Conservation (phyloP, 306 rosid species). For the Oxytropis ochrocephala region DNA sequence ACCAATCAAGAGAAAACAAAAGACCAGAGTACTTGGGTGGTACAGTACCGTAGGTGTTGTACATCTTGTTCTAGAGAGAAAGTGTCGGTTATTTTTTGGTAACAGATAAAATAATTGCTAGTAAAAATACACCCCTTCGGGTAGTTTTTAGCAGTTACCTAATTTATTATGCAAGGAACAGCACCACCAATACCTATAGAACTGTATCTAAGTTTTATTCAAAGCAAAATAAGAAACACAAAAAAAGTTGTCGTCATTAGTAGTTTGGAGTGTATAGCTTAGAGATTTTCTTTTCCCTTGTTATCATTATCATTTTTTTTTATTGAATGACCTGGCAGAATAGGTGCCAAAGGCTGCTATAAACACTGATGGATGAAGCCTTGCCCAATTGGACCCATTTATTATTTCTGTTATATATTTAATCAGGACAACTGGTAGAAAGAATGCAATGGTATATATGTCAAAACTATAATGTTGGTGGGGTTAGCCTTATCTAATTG, state of each 20-base stretch:
- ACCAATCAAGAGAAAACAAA: neutral
- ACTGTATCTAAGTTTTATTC: too few relatives aligned
- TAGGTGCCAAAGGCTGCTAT: constrained; percentile 2
- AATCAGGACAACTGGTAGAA: constrained; percentile 11
- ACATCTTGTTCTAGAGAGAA: too few relatives aligned
- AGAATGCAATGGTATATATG: neutral
- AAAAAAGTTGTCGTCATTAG: neutral
- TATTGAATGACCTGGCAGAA: neutral
- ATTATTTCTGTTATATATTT: constrained; percentile 4
- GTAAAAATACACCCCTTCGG: too few relatives aligned
- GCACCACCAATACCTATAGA: too few relatives aligned
- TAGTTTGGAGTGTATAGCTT: neutral
- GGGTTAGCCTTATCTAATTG: neutral
- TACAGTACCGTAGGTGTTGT: too few relatives aligned
- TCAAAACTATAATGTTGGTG: neutral
- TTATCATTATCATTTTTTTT: neutral
- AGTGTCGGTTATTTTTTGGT: too few relatives aligned
- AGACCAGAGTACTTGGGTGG: too few relatives aligned
- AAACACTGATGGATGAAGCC: neutral
- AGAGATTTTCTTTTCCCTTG: neutral
- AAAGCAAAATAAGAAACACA: neutral
- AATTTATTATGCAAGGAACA: too few relatives aligned
- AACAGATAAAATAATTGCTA: too few relatives aligned
- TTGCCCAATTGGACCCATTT: neutral
- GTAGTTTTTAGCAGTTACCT: too few relatives aligned